Evolutionary conservation across 139 green algal genomes (phyloP), one percentile per base, ranked within the genome.

Genomic region (Micractinium sp.): DNA sequence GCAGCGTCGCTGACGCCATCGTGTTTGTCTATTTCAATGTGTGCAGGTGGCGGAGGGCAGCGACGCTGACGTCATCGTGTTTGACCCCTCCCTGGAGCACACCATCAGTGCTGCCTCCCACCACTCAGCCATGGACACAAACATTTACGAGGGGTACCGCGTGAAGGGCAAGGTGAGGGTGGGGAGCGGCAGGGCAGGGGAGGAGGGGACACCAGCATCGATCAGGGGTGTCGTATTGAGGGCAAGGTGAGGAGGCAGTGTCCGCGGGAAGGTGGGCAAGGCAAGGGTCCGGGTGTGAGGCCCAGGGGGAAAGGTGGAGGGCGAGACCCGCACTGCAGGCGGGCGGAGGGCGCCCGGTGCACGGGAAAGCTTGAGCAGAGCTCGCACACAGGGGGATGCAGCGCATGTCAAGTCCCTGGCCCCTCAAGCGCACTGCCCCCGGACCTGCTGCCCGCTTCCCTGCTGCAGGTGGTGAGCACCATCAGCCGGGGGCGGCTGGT

Each of bases 1-100:
- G 47, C 47, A 56, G 47, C 47, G 47, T 16, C 9, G 47, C 47
- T 56, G 47, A 56, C 9, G 47, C 47, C 47, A 56, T 56, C 47
- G 47, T 9, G 7, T 56, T 56, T 56, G 47, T 9, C 47, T 9
- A 56, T 56, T 56, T 5, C 47, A 56, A 38, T 31, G 0, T 20
- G 0, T 9, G 74, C n/a, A 91, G 75, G 36, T 99, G 27, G 92
- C 94, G 4, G 60, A 91, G 23, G 96, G 97, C 23, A 96, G 94
- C 27, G 98, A 99, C 89, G 98, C 98, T 36, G 98, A 99, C 80
- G 92, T 99, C 60, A 97, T 99, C 47, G 77, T 99, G 33, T 89
- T 99, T 19, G 96, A 99, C 82, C 98, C 98, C 1, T 56, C 86
- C 5, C 80, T 90, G 63, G 81, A 93, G 60, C 96, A 98, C 89